These are phyloP conservation scores for Rhodotorula diobovata DNA, from an alignment of 768 basidiomycete species.

Conservation along the genomic window DNA sequence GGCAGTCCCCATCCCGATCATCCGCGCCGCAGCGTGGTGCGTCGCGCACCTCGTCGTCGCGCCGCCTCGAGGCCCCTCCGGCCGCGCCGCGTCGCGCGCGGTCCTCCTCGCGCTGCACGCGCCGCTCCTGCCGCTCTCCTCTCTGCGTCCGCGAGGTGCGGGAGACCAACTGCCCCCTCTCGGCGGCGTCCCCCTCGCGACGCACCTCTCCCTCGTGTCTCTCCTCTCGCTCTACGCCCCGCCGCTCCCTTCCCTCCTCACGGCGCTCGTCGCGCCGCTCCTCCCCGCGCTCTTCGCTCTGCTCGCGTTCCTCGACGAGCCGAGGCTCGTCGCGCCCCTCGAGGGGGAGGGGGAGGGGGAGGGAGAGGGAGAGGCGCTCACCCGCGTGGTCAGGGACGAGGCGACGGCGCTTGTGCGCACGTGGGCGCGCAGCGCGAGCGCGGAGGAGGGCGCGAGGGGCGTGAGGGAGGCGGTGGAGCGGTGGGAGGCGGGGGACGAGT, in stretches of 20 bases:
- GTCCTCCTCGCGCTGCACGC: neutral
- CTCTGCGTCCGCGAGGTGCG: neutral
- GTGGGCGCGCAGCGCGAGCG: conserved; percentile 63
- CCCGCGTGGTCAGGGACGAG: conserved; percentile 59
- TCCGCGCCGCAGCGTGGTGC: conserved; percentile 7
- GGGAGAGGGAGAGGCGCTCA: conserved; percentile 53
- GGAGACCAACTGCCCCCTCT: neutral
- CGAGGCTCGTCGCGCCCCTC: conserved; percentile 57
- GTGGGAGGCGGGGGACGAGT: conserved; percentile 7
- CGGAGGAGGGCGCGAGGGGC: conserved; percentile 55
- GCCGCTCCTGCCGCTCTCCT: neutral
- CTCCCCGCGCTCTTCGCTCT: conserved; percentile 58
- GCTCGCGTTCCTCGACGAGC: conserved; percentile 55
- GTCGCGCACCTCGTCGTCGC: conserved; percentile 13
- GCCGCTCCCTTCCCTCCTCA: conserved; percentile 10
- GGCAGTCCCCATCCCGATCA: conserved; percentile 8
- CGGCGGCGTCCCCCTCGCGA: neutral
- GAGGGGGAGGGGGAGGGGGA: conserved; percentile 56
- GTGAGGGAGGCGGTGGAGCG: conserved; percentile 59
- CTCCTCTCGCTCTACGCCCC: conserved; percentile 10
- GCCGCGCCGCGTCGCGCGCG: neutral
- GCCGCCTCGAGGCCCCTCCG: neutral
- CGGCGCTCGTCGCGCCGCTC: conserved; percentile 44
- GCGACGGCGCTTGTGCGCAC: conserved; percentile 63
- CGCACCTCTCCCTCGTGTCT: conserved; percentile 6